These are phyloP conservation scores for Umbellularia californica DNA, from an alignment of 164 flowering plant genomes.

Conservation along the genomic window DNA sequence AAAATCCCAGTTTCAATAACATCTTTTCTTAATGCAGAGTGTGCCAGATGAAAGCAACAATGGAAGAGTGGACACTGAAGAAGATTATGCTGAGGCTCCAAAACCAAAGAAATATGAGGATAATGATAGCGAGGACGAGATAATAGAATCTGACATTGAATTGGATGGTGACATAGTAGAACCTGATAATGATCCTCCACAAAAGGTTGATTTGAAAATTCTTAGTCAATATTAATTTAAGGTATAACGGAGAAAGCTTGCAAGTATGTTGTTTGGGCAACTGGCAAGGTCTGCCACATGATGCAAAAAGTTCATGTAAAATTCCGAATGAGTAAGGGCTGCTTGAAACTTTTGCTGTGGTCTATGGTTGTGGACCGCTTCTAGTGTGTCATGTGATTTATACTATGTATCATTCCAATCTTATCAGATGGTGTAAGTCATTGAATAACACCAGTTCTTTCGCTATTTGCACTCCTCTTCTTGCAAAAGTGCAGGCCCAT, in stretches of 20 bases:
- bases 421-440: too few species aligned
- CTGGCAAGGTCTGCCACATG: not conserved
- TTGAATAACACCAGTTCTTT: too few species aligned
- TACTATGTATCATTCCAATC: too few species aligned
- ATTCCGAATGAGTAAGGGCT: not conserved
- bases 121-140: slow-evolving; percentile 53
- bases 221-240: not conserved
- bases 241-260: not conserved
- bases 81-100: slow-evolving; percentile 10
- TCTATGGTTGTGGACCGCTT: not conserved
- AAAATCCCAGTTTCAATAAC: not conserved
- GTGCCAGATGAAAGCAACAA: slow-evolving; percentile 54
- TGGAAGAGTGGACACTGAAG: slow-evolving; percentile 22
- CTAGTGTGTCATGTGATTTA: too few species aligned
- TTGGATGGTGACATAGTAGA: slow-evolving; percentile 72
- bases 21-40: slow-evolving; percentile 16
- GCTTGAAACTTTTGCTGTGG: not conserved
- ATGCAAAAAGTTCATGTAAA: not conserved
- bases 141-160: slow-evolving; percentile 83
- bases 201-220: slow-evolving; percentile 47
- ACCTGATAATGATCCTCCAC: slow-evolving; percentile 85
- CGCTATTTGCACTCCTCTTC: too few species aligned
- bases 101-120: slow-evolving; percentile 11
- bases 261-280: not conserved
- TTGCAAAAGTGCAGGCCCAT: too few species aligned